Evolutionary conservation across 768 basidiomycete species (phyloP), one percentile per base, ranked within the genome.

Genomic region (Trametes coccinea): DNA sequence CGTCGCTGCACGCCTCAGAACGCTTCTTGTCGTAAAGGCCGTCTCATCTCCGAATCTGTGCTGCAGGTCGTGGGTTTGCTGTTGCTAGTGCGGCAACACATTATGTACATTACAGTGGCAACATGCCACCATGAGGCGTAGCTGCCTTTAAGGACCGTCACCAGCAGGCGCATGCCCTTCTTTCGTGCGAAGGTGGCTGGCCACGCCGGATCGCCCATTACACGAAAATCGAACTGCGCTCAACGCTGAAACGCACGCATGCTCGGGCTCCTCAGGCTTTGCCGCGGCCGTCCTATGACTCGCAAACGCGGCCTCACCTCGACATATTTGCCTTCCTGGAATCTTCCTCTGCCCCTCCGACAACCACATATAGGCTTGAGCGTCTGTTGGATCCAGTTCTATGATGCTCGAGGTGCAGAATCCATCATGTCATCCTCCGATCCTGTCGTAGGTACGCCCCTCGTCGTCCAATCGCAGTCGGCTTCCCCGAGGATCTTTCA

Each of bases 341-440:
- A 60, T 45, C 51, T 60, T 64, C 58, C 34, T 16, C 50, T 50
- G 16, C 37, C 29, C 48, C 56, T 34, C 29, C 46, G 13, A 22
- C 53, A 31, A 33, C 62, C 62, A 40, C 53, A 60, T 40, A 64
- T 49, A 49, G 59, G 30, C 39, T 31, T 45, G 62, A 60, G 62
- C 62, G 62, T 27, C 62, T 63, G 17, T 59, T 51, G 52, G 31
- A 6, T 22, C 40, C 47, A 47, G 53, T 47, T 63, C 40, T 54
- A 60, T 64, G 62, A 59, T 64, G 58, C 62, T 60, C 62, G 53
- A 59, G 58, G 62, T 59, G 49, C 62, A 55, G 53, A 48, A 29
- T 27, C 59, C 53, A 62, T 66, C 64, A 66, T 66, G 64, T 66
- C 64, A 66, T 66, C 64, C 64, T 66, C 64, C 64, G 64, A 66